Percentiles rank a stretch among this genome's conserved stretches.
These are phyloP conservation scores for Verticillium tricorpus DNA, from an alignment of 2,329 filamentous ascomycete species.

Conservation along the genomic window DNA sequence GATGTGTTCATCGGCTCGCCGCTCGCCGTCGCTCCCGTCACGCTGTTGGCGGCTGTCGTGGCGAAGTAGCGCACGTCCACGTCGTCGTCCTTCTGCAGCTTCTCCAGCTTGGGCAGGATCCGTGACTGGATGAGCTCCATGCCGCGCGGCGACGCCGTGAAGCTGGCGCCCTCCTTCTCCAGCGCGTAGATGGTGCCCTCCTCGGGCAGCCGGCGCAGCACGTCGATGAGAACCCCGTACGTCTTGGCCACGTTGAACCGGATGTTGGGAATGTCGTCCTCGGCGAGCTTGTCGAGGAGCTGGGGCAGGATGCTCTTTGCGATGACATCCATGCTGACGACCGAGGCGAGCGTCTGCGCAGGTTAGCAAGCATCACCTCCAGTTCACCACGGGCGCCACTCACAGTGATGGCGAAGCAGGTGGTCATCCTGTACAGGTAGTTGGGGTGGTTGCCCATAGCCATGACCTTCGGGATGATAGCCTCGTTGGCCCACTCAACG, in stretches of 20 bases:
- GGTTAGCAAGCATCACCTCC: conserved; percentile 18
- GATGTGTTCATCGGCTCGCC: conserved; percentile 63
- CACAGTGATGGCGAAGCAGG: conserved; percentile 98
- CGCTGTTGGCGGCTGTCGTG: conserved; percentile 72
- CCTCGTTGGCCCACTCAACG: conserved; percentile 93
- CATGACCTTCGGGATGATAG: conserved; percentile 98
- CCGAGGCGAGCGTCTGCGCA: conserved; percentile 79
- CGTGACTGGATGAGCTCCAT: conserved; percentile 80
- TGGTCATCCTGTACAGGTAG: conserved; percentile 99
- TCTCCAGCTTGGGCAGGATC: conserved; percentile 85
- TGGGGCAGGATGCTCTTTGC: conserved; percentile 80
- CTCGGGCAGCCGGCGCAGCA: conserved; percentile 86
- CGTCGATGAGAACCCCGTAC: conserved; percentile 82
- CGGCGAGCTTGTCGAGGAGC: conserved; percentile 90
- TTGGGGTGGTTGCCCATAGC: conserved; percentile 98
- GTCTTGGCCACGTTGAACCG: conserved; percentile 99
- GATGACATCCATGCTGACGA: conserved; percentile 90
- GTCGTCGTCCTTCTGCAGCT: conserved; percentile 94
- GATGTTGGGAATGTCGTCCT: conserved; percentile 96
- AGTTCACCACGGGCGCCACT: conserved; percentile 33
- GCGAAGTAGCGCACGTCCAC: conserved; percentile 98
- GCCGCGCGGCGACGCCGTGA: conserved; percentile 63
- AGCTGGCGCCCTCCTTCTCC: conserved; percentile 68
- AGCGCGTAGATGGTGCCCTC: conserved; percentile 80
- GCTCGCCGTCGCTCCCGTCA: conserved; percentile 38